These are phyloP conservation scores for Harringtonia aguacate DNA, from an alignment of 2,329 filamentous ascomycete species.

Conservation along the genomic window DNA sequence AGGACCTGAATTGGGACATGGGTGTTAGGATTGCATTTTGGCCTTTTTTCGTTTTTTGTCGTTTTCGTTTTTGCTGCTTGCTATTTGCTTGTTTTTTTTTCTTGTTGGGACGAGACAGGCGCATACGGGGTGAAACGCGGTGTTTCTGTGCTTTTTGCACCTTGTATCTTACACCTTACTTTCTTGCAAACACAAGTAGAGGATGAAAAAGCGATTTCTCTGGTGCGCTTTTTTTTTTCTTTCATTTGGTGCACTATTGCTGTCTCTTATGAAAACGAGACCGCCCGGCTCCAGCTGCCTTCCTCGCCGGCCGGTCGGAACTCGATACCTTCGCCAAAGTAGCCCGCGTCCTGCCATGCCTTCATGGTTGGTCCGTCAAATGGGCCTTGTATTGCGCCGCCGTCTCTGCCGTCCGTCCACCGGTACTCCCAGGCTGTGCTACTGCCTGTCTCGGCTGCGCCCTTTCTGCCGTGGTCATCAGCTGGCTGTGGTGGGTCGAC, in stretches of 20 bases:
- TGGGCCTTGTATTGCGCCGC: constrained; percentile 68
- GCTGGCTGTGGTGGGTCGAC: constrained; percentile 25
- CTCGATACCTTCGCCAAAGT: constrained; percentile 84
- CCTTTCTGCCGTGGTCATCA: constrained; percentile 1
- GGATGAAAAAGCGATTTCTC: not conserved
- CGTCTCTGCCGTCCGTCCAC: constrained; percentile 83
- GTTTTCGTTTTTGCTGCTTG: not conserved
- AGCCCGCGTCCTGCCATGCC: constrained; percentile 83
- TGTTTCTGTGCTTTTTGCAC: too few relatives aligned
- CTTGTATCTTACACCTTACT: too few relatives aligned
- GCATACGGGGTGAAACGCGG: not conserved
- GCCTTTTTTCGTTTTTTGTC: not conserved
- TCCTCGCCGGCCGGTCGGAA: constrained; percentile 52
- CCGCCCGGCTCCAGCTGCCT: constrained; percentile 40
- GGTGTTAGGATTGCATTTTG: constrained; percentile 5
- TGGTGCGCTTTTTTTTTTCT: not conserved
- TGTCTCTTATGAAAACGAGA: constrained; percentile 15
- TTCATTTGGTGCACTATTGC: not conserved
- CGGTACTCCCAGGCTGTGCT: constrained; percentile 75
- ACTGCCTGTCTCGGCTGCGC: not conserved
- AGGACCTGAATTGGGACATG: not conserved
- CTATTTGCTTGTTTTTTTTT: not conserved
- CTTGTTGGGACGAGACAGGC: not conserved
- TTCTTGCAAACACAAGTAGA: not conserved
- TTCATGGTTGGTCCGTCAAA: constrained; percentile 81